Conservation (phyloP, 73 alveolate genomes). For the Symbiodinium pilosum region DNA sequence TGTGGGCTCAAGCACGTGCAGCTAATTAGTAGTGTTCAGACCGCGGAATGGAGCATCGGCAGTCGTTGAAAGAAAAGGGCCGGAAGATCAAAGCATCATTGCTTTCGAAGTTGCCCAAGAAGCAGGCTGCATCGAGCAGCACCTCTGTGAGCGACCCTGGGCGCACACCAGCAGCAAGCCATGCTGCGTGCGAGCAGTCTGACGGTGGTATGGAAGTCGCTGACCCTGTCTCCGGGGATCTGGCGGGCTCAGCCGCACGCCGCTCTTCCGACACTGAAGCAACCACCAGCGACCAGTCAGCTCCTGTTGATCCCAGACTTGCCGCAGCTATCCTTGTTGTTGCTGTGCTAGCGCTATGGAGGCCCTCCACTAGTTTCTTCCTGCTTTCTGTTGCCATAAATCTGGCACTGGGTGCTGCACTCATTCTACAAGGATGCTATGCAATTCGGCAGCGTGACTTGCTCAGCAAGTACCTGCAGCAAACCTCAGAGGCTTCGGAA, state of each 20-base stretch:
- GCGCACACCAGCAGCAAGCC: no score
- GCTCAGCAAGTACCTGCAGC: neutral
- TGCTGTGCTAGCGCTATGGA: conserved; percentile 28
- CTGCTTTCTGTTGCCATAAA: neutral
- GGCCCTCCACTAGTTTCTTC: conserved; percentile 12
- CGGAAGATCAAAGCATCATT: neutral
- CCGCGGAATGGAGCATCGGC: no score
- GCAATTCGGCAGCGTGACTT: neutral
- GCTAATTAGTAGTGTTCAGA: no score
- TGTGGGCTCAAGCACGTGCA: no score
- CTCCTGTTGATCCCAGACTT: neutral
- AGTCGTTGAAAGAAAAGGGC: neutral
- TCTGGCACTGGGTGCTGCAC: neutral
- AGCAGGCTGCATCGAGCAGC: no score
- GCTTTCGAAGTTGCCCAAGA: neutral
- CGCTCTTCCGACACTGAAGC: neutral
- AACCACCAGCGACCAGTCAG: neutral
- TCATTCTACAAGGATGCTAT: neutral
- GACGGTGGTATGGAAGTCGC: no score
- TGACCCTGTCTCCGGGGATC: no score
- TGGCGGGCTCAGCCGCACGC: no score
- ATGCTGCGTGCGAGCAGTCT: no score
- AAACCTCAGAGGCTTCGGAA: neutral
- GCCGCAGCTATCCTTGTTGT: neutral
- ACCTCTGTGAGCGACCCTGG: no score